These are phyloP conservation scores for Dendrostoma leiphaemia DNA, from an alignment of 2,329 filamentous ascomycete species.

Conservation along the genomic window DNA sequence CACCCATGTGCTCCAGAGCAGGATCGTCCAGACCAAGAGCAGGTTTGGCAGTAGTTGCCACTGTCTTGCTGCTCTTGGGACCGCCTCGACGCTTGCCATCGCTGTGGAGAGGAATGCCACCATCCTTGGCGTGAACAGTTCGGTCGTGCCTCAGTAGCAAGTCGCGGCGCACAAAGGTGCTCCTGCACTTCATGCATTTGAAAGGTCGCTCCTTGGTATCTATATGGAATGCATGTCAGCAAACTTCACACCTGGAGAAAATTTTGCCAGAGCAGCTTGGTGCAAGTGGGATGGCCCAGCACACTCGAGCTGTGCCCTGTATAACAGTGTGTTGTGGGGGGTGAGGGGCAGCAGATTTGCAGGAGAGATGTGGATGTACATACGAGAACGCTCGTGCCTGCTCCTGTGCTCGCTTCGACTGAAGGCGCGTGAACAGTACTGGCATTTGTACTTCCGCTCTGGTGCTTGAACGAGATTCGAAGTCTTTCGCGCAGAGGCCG, in stretches of 20 bases:
- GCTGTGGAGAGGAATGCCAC: conserved; percentile 87
- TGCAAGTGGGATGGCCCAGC: not conserved
- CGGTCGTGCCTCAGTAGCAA: conserved; percentile 94
- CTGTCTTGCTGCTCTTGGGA: conserved; percentile 64
- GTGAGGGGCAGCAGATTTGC: conserved; percentile 14
- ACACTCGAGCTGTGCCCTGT: not conserved
- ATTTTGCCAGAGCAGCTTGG: not conserved
- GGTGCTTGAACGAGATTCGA: conserved; percentile 71
- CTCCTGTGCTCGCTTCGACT: conserved; percentile 96
- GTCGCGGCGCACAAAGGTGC: conserved; percentile 97
- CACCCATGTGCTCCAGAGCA: conserved; percentile 88
- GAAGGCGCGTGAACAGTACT: conserved; percentile 97
- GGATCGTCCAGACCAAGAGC: conserved; percentile 80
- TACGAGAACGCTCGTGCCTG: conserved; percentile 97
- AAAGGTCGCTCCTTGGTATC: conserved; percentile 99
- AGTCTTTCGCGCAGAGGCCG: conserved; percentile 70
- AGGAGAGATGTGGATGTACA: conserved; percentile 42
- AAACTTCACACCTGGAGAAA: not conserved
- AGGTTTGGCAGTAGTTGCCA: conserved; percentile 54
- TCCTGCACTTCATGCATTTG: conserved; percentile 97
- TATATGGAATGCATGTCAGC: conserved; percentile 36
- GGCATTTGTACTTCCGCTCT: conserved; percentile 99
- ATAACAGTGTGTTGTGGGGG: no score
- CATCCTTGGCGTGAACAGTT: conserved; percentile 97
- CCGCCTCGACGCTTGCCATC: conserved; percentile 84